Evolutionary conservation across 2,329 filamentous ascomycete species (phyloP).

Genomic region (Volutella citrinella): DNA sequence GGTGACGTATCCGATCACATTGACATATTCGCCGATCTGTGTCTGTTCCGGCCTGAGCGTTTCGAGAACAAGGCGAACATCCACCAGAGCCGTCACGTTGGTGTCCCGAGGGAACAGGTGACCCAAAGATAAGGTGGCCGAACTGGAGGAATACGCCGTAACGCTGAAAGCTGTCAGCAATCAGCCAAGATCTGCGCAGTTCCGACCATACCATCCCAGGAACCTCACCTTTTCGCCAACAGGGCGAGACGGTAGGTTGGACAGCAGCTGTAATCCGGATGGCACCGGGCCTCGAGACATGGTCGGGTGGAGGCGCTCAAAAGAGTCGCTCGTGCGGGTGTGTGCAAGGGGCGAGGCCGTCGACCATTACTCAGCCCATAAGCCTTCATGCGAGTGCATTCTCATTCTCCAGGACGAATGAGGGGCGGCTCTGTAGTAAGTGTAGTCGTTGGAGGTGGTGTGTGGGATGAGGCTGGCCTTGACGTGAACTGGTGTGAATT

Average conservation of each 20-base stretch:
- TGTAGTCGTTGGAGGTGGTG: too few species aligned
- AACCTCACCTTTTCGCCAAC: constrained; percentile 81
- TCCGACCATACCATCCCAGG: constrained; percentile 72
- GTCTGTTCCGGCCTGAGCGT: constrained; percentile 61
- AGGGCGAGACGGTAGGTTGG: constrained; percentile 50
- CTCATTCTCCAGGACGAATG: too few species aligned
- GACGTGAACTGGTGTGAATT: too few species aligned
- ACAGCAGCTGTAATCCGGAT: constrained; percentile 63
- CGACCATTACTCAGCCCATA: too few species aligned
- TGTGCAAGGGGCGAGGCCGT: too few species aligned
- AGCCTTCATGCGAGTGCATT: too few species aligned
- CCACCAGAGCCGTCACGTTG: constrained; percentile 56
- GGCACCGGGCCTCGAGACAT: constrained; percentile 62
- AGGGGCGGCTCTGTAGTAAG: too few species aligned
- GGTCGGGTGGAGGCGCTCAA: constrained; percentile 5
- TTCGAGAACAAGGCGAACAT: constrained; percentile 69
- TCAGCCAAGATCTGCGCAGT: constrained; percentile 8
- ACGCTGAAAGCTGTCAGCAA: constrained; percentile 42
- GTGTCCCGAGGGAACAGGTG: constrained; percentile 58
- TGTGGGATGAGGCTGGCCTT: too few species aligned
- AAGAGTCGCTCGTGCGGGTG: too few species aligned
- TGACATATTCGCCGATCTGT: constrained; percentile 79
- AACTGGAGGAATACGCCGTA: constrained; percentile 46
- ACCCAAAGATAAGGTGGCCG: constrained; percentile 63
- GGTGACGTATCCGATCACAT: constrained; percentile 78